A percentile compares a stretch with the other conserved stretches of the same genome.
phyloP scores from a whole-genome alignment of 495 filamentous ascomycete species.

The Penicillium taxi region DNA sequence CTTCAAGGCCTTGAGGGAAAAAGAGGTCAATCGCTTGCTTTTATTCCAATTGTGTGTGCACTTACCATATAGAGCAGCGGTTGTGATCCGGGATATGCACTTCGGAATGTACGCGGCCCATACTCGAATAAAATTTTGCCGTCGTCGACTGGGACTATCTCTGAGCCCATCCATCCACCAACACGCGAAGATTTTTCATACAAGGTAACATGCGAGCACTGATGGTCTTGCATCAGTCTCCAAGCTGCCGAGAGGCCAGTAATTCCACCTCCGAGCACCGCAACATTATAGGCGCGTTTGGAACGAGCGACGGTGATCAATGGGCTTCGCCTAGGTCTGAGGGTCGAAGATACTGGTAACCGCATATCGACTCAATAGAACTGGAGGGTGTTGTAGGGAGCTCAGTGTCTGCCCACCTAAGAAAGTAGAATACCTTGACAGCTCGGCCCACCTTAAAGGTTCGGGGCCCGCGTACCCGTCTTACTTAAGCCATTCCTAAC shows the following conservation, averaged over 20 bases:
- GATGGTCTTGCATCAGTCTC: conserved; percentile 54
- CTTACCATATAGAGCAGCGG: conserved; percentile 52
- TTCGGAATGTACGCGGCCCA: conserved; percentile 73
- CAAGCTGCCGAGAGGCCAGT: conserved; percentile 80
- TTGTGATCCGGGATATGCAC: conserved; percentile 37
- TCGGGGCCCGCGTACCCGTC: background rate
- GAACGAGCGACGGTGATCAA: conserved; percentile 12
- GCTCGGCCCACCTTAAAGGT: too few species aligned
- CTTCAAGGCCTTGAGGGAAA: background rate
- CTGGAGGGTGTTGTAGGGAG: background rate
- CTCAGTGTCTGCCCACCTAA: too few species aligned
- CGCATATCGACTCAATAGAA: conserved; percentile 23
- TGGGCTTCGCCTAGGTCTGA: conserved; percentile 12
- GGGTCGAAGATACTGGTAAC: conserved; percentile 16
- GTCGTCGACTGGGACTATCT: conserved; percentile 50
- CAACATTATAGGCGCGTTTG: conserved; percentile 44
- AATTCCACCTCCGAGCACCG: conserved; percentile 81
- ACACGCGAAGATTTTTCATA: conserved; percentile 62
- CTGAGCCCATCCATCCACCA: conserved; percentile 81
- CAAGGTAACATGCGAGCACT: conserved; percentile 59
- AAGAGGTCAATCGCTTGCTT: background rate
- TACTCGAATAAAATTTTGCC: conserved; percentile 68
- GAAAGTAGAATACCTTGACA: too few species aligned
- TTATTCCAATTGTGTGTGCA: background rate
- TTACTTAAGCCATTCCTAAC: background rate